phyloP scores from a whole-genome alignment of 2,329 filamentous ascomycete species.

The Ceratocystis variospora region DNA sequence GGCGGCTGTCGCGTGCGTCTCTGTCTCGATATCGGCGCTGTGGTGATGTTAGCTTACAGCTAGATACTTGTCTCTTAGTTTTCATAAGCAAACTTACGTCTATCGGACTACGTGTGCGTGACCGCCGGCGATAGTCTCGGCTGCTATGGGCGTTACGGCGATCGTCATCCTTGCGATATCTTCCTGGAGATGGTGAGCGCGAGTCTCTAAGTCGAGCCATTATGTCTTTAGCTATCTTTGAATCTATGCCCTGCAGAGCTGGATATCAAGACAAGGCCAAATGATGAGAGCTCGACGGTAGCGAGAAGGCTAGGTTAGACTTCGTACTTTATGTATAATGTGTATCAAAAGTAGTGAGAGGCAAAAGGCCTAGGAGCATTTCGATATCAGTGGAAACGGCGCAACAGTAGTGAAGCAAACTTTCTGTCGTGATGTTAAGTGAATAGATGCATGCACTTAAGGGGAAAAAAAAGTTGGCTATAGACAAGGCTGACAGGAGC shows the following conservation, averaged over 20 bases:
- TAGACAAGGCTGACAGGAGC: constrained; percentile 13
- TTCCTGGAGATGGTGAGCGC: constrained; percentile 63
- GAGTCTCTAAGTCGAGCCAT: constrained; percentile 54
- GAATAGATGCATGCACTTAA: not conserved
- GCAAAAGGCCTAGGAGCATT: not conserved
- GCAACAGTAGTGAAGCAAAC: not conserved
- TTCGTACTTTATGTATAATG: constrained; percentile 17
- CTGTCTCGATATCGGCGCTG: constrained; percentile 49
- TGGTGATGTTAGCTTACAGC: constrained; percentile 30
- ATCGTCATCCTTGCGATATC: constrained; percentile 43
- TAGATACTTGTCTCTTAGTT: constrained; percentile 5
- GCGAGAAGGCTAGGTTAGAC: constrained; percentile 18
- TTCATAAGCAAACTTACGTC: constrained; percentile 37
- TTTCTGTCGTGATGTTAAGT: not conserved
- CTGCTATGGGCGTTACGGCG: constrained; percentile 35
- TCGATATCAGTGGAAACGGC: not conserved
- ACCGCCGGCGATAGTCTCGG: constrained; percentile 38
- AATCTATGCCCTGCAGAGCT: constrained; percentile 28
- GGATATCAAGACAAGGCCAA: constrained; percentile 26
- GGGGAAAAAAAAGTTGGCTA: not conserved
- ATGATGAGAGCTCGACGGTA: constrained; percentile 20
- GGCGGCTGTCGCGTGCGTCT: constrained; percentile 34
- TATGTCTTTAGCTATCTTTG: constrained; percentile 21
- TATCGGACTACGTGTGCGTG: constrained; percentile 46
- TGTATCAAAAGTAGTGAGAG: constrained; percentile 1